A percentile compares a stretch with the other conserved stretches of the same genome.
Conservation (phyloP, 2,329 filamentous ascomycete genomes). For the Hymenoscyphus salicellus region DNA sequence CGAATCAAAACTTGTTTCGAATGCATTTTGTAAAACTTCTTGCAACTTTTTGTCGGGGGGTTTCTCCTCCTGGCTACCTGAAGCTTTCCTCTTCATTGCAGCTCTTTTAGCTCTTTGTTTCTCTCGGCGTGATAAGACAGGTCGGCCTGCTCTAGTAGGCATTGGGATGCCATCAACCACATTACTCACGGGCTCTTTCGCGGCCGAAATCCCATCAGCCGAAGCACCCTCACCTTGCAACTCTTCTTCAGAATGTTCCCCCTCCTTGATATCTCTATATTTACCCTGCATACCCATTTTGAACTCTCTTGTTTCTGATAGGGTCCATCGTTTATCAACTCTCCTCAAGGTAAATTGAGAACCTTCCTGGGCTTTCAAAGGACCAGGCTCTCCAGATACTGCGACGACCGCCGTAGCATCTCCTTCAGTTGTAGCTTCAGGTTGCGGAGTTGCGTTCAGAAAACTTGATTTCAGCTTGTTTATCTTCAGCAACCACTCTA, state of each 20-base stretch:
- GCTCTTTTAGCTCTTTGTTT: too few species aligned
- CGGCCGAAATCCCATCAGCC: too few species aligned
- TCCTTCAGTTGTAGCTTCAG: neutral
- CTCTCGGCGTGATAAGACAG: too few species aligned
- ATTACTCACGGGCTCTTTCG: too few species aligned
- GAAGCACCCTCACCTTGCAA: neutral
- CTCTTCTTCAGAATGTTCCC: neutral
- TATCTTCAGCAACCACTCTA: neutral
- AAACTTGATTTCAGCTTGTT: neutral
- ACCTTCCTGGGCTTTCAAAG: too few species aligned
- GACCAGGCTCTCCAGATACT: too few species aligned
- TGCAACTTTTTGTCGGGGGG: neutral
- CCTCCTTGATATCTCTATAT: neutral
- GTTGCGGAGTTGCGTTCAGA: neutral
- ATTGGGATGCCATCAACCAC: too few species aligned
- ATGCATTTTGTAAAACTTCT: neutral
- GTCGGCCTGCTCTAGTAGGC: too few species aligned
- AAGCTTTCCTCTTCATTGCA: neutral
- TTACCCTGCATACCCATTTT: neutral
- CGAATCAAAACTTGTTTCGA: neutral
- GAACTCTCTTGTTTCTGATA: too few species aligned
- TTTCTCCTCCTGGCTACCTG: neutral
- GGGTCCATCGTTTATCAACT: too few species aligned
- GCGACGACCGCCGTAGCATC: neutral
- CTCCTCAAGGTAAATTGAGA: too few species aligned